A percentile compares a stretch with the other conserved stretches of the same genome.
phyloP scores from a whole-genome alignment of 306 rosid genomes.

The Sicyos baderoa region DNA sequence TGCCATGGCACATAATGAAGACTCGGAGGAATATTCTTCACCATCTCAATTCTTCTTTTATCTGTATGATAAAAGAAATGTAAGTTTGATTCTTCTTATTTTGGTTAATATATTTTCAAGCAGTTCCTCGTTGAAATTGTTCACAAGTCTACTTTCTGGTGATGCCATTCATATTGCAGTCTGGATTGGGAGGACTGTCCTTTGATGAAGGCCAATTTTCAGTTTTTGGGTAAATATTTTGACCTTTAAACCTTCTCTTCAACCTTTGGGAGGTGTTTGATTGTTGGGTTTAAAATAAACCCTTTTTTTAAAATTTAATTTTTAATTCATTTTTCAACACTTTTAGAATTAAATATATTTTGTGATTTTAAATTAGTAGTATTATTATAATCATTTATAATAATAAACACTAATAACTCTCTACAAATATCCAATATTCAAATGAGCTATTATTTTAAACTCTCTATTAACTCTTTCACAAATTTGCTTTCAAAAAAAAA shows the following conservation, averaged over 20 bases:
- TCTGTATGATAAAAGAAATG: conserved; percentile 80
- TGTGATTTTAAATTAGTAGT: no score
- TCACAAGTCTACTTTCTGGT: conserved; percentile 2
- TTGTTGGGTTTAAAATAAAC: no score
- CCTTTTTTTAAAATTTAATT: no score
- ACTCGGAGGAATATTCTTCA: conserved; percentile 77
- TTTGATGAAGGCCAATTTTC: conserved; percentile 97
- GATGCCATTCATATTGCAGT: conserved; percentile 30
- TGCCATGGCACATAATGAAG: conserved; percentile 93
- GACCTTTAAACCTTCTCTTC: neutral
- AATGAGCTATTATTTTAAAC: no score
- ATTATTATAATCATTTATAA: no score
- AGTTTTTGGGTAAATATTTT: conserved; percentile 64
- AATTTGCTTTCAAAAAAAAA: no score
- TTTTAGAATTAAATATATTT: no score
- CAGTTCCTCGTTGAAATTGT: conserved; percentile 6
- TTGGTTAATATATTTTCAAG: neutral
- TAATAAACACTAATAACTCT: no score
- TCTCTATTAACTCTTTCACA: no score
- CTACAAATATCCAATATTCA: no score
- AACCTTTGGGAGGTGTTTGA: no score
- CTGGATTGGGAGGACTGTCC: conserved; percentile 98
- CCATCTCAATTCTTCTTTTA: conserved; percentile 85
- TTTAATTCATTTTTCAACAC: no score
- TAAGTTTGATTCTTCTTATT: conserved; percentile 28